phyloP scores from a whole-genome alignment of 352 stramenopile genomes.

The Globisporangium middletonii region DNA sequence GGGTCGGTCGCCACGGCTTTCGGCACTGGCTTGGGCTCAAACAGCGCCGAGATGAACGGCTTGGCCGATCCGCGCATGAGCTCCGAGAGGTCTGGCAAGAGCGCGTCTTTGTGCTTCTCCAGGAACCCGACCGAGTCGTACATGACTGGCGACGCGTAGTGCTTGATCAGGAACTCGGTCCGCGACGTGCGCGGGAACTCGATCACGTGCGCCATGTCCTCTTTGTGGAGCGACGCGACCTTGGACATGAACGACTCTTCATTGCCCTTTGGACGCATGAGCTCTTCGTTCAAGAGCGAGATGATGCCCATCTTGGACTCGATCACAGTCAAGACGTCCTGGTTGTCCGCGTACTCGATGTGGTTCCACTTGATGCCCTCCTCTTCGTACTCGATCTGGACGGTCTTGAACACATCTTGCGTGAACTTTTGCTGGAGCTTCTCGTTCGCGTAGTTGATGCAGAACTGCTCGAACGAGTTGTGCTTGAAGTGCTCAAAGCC shows the following conservation, averaged over 20 bases:
- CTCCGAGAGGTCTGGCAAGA: conserved; percentile 92
- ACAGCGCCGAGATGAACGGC: conserved; percentile 65
- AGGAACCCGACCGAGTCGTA: conserved; percentile 93
- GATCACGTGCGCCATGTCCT: conserved; percentile 79
- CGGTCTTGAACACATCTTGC: conserved; percentile 87
- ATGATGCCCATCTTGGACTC: conserved; percentile 88
- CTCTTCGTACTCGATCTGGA: conserved; percentile 96
- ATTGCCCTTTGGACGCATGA: conserved; percentile 83
- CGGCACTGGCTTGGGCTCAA: conserved; percentile 54
- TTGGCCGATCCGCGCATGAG: conserved; percentile 76
- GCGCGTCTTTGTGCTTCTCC: conserved; percentile 95
- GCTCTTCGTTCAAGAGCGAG: conserved; percentile 87
- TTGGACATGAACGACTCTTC: conserved; percentile 86
- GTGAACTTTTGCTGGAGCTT: conserved; percentile 88
- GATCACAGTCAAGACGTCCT: conserved; percentile 83
- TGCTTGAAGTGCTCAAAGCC: conserved; percentile 98
- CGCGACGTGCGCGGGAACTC: conserved; percentile 78
- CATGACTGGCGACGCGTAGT: conserved; percentile 93
- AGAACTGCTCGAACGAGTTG: conserved; percentile 88
- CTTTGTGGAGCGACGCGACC: conserved; percentile 76
- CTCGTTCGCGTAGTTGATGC: conserved; percentile 83
- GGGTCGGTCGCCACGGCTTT: conserved; percentile 26
- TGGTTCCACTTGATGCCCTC: conserved; percentile 89
- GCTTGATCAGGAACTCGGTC: conserved; percentile 92
- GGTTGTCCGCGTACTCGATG: conserved; percentile 90